Conservation (phyloP, 1,284 basidiomycete species). For the Stygiomarasmius scandens region DNA sequence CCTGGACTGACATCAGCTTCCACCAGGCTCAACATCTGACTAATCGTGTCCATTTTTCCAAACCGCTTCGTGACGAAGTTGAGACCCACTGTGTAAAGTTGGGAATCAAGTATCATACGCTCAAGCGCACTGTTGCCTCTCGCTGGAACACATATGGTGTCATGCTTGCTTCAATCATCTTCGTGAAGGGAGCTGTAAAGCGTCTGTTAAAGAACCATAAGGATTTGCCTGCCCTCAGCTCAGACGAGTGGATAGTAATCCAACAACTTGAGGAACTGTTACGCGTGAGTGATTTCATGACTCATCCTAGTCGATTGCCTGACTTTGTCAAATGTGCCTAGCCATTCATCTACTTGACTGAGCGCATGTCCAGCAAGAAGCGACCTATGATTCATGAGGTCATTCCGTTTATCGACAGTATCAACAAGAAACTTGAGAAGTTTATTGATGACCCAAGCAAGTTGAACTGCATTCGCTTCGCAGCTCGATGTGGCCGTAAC, state of each 20-base stretch:
- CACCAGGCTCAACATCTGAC: neutral
- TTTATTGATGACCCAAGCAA: neutral
- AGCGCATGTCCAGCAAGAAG: slow-evolving; percentile 3
- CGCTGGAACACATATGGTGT: slow-evolving; percentile 18
- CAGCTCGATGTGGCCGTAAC: slow-evolving; percentile 7
- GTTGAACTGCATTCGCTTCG: slow-evolving; percentile 4
- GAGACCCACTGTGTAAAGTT: neutral
- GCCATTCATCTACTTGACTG: slow-evolving; percentile 9
- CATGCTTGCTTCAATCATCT: slow-evolving; percentile 10
- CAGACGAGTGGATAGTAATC: slow-evolving; percentile 9
- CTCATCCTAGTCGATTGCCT: too few species aligned
- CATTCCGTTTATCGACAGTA: slow-evolving; percentile 15
- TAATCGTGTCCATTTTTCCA: neutral
- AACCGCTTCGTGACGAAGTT: neutral
- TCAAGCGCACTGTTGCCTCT: slow-evolving; percentile 14
- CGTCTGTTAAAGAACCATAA: too few species aligned
- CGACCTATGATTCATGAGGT: slow-evolving; percentile 15
- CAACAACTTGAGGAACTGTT: neutral
- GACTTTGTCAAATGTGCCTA: neutral
- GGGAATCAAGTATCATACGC: neutral
- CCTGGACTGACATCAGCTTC: too few species aligned
- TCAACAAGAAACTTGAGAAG: slow-evolving; percentile 11
- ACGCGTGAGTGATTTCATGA: too few species aligned
- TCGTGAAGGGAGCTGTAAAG: neutral
- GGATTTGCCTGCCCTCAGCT: too few species aligned